phyloP scores from a whole-genome alignment of 768 basidiomycete genomes.

The Pisolithus marmoratus region DNA sequence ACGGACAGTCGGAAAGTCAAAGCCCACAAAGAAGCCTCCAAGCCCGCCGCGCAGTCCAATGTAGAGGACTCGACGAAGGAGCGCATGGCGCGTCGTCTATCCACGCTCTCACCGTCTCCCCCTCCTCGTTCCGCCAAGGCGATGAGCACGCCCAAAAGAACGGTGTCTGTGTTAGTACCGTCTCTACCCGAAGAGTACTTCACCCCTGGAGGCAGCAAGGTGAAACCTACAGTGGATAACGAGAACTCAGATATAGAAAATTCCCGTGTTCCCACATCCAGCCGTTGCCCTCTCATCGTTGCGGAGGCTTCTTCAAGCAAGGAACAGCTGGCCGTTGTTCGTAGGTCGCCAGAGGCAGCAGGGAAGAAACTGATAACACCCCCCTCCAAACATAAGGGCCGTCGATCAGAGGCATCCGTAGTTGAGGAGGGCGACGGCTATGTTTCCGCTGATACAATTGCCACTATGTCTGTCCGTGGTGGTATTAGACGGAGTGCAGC shows the following conservation, averaged over 20 bases:
- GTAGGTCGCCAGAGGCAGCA: slow-evolving; percentile 1
- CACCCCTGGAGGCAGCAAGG: slow-evolving; percentile 8
- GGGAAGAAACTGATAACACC: slow-evolving; percentile 3
- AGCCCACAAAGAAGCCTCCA: background rate
- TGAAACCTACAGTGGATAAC: background rate
- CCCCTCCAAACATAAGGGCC: background rate
- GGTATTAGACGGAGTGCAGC: slow-evolving; percentile 46
- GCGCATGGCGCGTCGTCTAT: slow-evolving; percentile 2
- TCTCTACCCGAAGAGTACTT: slow-evolving; percentile 22
- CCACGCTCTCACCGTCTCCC: slow-evolving; percentile 7
- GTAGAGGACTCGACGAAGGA: background rate
- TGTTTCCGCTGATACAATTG: slow-evolving; percentile 7
- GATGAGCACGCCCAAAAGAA: slow-evolving; percentile 12
- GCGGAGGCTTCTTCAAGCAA: slow-evolving; percentile 20
- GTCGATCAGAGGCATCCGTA: background rate
- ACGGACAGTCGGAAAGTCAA: background rate
- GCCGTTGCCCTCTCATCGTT: slow-evolving; percentile 6
- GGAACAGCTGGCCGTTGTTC: slow-evolving; percentile 13
- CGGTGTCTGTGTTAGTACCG: slow-evolving; percentile 25
- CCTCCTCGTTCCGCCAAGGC: slow-evolving; percentile 4
- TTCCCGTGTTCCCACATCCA: background rate
- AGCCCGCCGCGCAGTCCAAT: background rate
- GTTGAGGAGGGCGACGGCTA: slow-evolving; percentile 3
- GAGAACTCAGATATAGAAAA: background rate
- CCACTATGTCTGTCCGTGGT: slow-evolving; percentile 9